Evolutionary conservation across 805 yeast species (phyloP), one percentile per base, ranked within the genome.

Genomic region (Yamadazyma tumulicola): DNA sequence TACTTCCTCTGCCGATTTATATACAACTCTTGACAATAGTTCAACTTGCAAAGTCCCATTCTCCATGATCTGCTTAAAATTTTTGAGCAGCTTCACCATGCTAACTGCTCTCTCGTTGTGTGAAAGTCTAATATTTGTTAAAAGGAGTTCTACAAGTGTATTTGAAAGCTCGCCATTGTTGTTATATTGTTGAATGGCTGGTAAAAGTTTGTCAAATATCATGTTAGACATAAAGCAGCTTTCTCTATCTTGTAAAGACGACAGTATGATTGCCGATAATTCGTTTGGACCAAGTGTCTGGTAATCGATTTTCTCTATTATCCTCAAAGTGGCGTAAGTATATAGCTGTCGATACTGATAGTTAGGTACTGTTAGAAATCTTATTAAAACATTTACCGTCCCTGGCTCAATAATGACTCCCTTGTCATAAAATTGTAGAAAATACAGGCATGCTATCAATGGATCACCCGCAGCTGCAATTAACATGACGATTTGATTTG

Each of bases 381-480:
- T n/a, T n/a, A n/a, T n/a, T n/a, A n/a, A n/a, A n/a, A n/a, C n/a
- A n/a, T n/a, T n/a, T n/a, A n/a, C n/a, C n/a, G n/a, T n/a, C n/a
- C n/a, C n/a, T n/a, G 25, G 13, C 4, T 38, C 30, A 6, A 42
- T 20, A 2, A 3, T 5, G 1, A 41, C n/a, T 2, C 38, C 41
- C 2, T 15, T 9, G 3, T 33, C 32, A 9, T 37, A 26, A 15
- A 48, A 48, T n/a, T 34, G 14, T 4, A 34, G 14, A 10, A 41
- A 31, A 29, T 44, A 49, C 22, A 57, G 44, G 8, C 50, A 25
- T 3, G 57, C 59, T 6, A 54, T 32, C 8, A 55, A 24, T 10
- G 45, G 45, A 6, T 56, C 59, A 3, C 61, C 61, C 9, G 43
- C 37, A 3, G 34, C 12, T 4, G 41, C 37, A 2, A 57, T 38